A percentile compares a stretch with the other conserved stretches of the same genome.
Conservation (phyloP, 2,329 filamentous ascomycete genomes). For the Fragosphaeria purpurea region DNA sequence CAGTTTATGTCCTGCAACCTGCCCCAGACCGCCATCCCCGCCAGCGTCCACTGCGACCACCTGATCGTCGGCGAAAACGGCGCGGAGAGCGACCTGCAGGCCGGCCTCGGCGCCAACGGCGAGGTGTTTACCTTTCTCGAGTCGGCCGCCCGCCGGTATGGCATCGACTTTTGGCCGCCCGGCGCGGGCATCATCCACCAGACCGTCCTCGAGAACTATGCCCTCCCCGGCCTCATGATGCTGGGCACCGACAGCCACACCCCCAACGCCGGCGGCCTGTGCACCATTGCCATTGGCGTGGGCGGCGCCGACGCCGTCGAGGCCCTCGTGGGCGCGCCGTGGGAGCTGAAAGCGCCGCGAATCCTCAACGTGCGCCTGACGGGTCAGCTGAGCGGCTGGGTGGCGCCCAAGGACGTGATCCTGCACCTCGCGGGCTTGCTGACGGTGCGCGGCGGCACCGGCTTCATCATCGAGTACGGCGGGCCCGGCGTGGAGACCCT, state of each 20-base stretch:
- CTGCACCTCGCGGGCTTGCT: slow-evolving; percentile 78
- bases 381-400: slow-evolving; percentile 81
- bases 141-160: slow-evolving; percentile 81
- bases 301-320: slow-evolving; percentile 96
- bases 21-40: slow-evolving; percentile 80
- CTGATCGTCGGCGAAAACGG: slow-evolving; percentile 94
- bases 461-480: slow-evolving; percentile 89
- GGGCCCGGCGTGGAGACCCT: slow-evolving; percentile 82
- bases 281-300: slow-evolving; percentile 90
- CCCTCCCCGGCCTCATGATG: slow-evolving; percentile 97
- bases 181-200: slow-evolving; percentile 96
- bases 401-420: slow-evolving; percentile 92
- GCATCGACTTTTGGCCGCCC: slow-evolving; percentile 92
- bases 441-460: slow-evolving; percentile 88
- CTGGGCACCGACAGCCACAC: slow-evolving; percentile 95
- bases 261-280: slow-evolving; percentile 90
- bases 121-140: slow-evolving; percentile 98
- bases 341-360: slow-evolving; percentile 94
- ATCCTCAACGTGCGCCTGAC: slow-evolving; percentile 77
- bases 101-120: slow-evolving; percentile 82
- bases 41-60: slow-evolving; percentile 97
- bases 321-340: slow-evolving; percentile 88
- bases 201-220: slow-evolving; percentile 95
- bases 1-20: slow-evolving; percentile 98
- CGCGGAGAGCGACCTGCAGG: slow-evolving; percentile 72